phyloP scores from a whole-genome alignment of 768 basidiomycete genomes.

The Lentinula edodes region DNA sequence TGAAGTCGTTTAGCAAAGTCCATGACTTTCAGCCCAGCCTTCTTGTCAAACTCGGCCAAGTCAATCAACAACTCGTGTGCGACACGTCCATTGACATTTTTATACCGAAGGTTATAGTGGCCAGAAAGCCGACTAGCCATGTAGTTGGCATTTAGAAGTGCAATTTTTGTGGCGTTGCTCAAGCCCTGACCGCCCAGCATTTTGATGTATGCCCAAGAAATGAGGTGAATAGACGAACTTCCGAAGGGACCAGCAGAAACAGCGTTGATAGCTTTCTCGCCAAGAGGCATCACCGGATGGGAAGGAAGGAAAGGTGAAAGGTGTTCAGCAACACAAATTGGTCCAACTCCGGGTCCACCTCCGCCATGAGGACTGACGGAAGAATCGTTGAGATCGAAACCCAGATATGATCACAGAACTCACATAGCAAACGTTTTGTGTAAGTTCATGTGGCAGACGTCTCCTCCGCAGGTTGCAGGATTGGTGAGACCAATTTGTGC shows the following conservation, averaged over 20 bases:
- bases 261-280: slow-evolving; percentile 72
- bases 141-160: slow-evolving; percentile 95
- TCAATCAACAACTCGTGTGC: slow-evolving; percentile 97
- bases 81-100: slow-evolving; percentile 86
- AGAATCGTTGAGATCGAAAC: neutral
- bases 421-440: slow-evolving; percentile 98
- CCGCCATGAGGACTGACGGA: slow-evolving; percentile 84
- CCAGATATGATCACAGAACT: slow-evolving; percentile 17
- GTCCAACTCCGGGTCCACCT: slow-evolving; percentile 92
- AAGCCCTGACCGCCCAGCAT: slow-evolving; percentile 98
- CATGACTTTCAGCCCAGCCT: slow-evolving; percentile 83
- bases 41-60: slow-evolving; percentile 90
- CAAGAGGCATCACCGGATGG: slow-evolving; percentile 71
- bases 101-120: slow-evolving; percentile 84
- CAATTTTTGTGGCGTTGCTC: slow-evolving; percentile 76
- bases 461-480: slow-evolving; percentile 91
- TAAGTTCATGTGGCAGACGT: slow-evolving; percentile 96
- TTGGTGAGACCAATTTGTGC: slow-evolving; percentile 92
- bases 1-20: slow-evolving; percentile 97
- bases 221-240: slow-evolving; percentile 90
- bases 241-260: slow-evolving; percentile 92
- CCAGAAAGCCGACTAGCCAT: slow-evolving; percentile 85
- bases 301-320: slow-evolving; percentile 91
- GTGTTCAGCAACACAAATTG: slow-evolving; percentile 92
- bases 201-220: slow-evolving; percentile 99